These are phyloP conservation scores for Macrophomina phaseolina DNA, from an alignment of 2,329 filamentous ascomycete genomes.

Conservation along the genomic window DNA sequence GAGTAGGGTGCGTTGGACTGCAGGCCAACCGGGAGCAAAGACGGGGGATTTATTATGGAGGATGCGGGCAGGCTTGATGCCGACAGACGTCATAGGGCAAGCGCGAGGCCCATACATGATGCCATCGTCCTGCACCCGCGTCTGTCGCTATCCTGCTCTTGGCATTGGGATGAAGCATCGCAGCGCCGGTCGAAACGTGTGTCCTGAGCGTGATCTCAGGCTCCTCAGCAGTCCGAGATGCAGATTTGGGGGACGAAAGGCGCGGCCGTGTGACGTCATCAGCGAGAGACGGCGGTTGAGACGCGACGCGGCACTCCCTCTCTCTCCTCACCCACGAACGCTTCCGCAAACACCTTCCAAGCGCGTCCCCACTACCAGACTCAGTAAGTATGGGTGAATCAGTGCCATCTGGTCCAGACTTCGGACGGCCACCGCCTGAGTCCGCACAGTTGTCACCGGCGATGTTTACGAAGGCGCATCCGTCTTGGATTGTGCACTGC, in stretches of 20 bases:
- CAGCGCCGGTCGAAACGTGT: too few relatives aligned
- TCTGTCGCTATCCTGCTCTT: neutral
- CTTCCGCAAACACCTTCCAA: too few relatives aligned
- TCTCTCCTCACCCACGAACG: neutral
- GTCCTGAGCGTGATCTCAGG: neutral
- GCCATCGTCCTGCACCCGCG: neutral
- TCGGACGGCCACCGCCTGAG: neutral
- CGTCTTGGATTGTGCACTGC: neutral
- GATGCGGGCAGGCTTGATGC: neutral
- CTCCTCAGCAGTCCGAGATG: neutral
- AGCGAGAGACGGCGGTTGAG: neutral
- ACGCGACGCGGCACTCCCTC: neutral
- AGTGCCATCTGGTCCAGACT: too few relatives aligned
- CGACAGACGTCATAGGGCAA: neutral
- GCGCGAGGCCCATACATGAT: neutral
- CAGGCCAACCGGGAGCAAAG: neutral
- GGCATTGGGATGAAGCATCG: neutral
- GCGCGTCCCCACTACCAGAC: too few relatives aligned
- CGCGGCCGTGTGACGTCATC: neutral
- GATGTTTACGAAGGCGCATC: neutral
- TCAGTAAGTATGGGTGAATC: too few relatives aligned
- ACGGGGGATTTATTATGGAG: neutral
- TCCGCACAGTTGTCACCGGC: neutral
- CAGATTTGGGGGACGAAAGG: neutral
- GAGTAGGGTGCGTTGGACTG: neutral